phyloP scores from a whole-genome alignment of 768 basidiomycete genomes.

The Kwoniella sp. region DNA sequence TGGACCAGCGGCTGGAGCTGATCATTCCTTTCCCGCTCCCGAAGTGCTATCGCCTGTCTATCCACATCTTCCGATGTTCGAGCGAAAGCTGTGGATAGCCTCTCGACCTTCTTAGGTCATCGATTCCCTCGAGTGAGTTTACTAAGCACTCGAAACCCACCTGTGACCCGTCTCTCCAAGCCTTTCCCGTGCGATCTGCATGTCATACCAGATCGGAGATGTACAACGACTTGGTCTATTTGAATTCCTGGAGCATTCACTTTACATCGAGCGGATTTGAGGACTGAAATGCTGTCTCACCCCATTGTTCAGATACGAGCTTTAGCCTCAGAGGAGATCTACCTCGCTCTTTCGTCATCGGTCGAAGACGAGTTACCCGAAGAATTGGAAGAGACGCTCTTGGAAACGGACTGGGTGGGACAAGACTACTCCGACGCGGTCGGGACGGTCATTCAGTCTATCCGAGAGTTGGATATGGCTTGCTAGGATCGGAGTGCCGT shows the following conservation, averaged over 20 bases:
- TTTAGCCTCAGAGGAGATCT: slow-evolving; percentile 79
- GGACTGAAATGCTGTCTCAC: background rate
- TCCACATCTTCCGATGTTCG: slow-evolving; percentile 60
- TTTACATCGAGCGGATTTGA: slow-evolving; percentile 18
- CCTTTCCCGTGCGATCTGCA: background rate
- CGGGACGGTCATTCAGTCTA: slow-evolving; percentile 14
- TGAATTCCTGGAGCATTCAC: background rate
- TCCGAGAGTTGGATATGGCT: background rate
- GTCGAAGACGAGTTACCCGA: slow-evolving; percentile 28
- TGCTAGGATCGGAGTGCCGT: no score
- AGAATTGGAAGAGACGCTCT: slow-evolving; percentile 41
- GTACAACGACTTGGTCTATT: no score
- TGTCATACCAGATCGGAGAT: no score
- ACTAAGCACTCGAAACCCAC: no score
- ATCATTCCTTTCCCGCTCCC: slow-evolving; percentile 1
- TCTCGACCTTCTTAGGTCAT: slow-evolving; percentile 73
- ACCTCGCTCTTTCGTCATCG: slow-evolving; percentile 62
- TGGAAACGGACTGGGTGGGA: slow-evolving; percentile 38
- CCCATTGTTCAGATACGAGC: slow-evolving; percentile 66
- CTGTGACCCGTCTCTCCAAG: no score
- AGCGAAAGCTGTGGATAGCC: slow-evolving; percentile 58
- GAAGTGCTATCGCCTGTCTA: slow-evolving; percentile 70
- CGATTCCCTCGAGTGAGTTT: slow-evolving; percentile 73
- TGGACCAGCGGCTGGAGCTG: background rate
- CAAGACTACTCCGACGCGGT: slow-evolving; percentile 10